A percentile compares a stretch with the other conserved stretches of the same genome.
Conservation (phyloP, 169 alveolate species). For the Perkinsus chesapeaki region DNA sequence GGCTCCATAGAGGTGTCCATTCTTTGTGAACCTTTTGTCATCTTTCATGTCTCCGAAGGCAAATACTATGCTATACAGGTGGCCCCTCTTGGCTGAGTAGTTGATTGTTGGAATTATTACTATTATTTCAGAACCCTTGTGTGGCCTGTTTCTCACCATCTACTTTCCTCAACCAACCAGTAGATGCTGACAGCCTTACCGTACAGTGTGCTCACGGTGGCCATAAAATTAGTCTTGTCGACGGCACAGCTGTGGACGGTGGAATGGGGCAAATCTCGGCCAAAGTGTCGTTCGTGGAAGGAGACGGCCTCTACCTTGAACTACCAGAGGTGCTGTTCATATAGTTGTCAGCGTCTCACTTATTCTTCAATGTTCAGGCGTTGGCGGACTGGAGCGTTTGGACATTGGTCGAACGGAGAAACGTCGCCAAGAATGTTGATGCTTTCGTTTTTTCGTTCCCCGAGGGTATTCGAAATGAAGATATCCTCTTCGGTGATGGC, state of each 20-base stretch:
- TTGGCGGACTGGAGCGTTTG: neutral
- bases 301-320: neutral
- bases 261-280: neutral
- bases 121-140: neutral
- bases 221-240: neutral
- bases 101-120: neutral
- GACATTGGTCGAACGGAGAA: neutral
- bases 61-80: neutral
- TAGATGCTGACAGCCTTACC: neutral
- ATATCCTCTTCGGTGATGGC: neutral
- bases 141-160: neutral
- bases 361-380: neutral
- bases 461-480: neutral
- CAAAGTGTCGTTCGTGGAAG: neutral
- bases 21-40: neutral
- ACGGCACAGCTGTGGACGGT: neutral
- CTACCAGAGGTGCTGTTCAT: neutral
- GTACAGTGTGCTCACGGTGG: neutral
- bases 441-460: neutral
- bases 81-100: neutral
- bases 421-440: neutral
- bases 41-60: neutral
- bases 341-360: neutral
- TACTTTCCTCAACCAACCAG: neutral
- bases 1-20: neutral